Base-by-base conservation (phyloP, 2,329 filamentous ascomycete genomes). In the Fonsecaea multimorphosa region DNA sequence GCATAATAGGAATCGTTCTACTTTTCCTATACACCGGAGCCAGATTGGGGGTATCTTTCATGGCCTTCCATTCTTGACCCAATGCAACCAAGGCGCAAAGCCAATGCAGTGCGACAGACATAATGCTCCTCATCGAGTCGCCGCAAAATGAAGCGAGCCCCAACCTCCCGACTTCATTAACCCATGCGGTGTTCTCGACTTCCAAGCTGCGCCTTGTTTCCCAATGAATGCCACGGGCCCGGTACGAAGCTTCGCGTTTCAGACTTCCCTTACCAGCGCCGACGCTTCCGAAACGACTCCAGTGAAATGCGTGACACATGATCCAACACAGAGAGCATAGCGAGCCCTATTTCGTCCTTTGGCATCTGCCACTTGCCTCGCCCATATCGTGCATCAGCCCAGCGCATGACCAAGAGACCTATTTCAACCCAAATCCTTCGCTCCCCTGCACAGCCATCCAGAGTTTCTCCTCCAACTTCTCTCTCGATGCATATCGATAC, bases 371-470 rank as follows among this genome's bases (percentile, higher is more conserved):
- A 9, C 40, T 49, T 49, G 44, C 12, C 44, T 49, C 19, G 44
- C 2, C 38, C 22, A 49, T 24, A 49, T 49, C 44, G 44, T 49
- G 44, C 22, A 24, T 11, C 11, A 49, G 44, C 44, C 44, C 44
- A 49, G 44, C 22, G 22, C 44, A 49, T 49, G 27, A 24, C 44
- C 19, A 49, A 19, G 27, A 14, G 44, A 14, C 27, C 82, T 75
- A 94, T 76, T 93, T 95, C 76, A 97, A 82, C 34, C 93, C 93
- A 83, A 97, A 97, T 2, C 93, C 93, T 76, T 96, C 92, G 74
- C 93, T 96, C 77, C 93, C 92, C 70, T 87, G 82, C n/a, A 97
- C 92, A 3, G 93, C 93, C 68, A 87, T 86, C 92, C 93, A 96
- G 34, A 97, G 80, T 81, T 88, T 87, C 58, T 78, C 79, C 76